Evolutionary conservation across 805 yeast genomes (phyloP).

Genomic region (Schwanniomyces sp.): DNA sequence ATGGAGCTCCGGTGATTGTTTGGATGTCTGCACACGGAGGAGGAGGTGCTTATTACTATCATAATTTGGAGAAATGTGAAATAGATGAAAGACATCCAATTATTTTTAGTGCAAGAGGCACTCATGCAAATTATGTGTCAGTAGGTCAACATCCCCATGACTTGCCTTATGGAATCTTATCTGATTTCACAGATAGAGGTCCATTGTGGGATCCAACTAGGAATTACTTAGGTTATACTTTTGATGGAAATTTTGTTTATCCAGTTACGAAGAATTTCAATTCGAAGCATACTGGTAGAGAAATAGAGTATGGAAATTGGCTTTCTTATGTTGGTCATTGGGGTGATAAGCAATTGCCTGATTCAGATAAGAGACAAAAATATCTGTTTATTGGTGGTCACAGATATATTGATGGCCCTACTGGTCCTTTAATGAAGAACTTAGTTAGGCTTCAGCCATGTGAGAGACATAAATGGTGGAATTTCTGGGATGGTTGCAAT

Average conservation of each 20-base stretch:
- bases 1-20: constrained; percentile 75
- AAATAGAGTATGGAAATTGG: constrained; percentile 67
- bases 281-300: constrained; percentile 52
- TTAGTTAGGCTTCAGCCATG: constrained; percentile 70
- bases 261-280: constrained; percentile 42
- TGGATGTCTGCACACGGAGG: constrained; percentile 99
- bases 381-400: constrained; percentile 85
- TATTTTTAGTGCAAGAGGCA: constrained; percentile 89
- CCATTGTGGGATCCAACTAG: constrained; percentile 91
- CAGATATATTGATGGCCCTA: constrained; percentile 90
- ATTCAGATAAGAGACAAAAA: constrained; percentile 74
- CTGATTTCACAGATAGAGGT: constrained; percentile 94
- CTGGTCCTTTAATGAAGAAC: constrained; percentile 84
- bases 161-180: constrained; percentile 84
- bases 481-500: constrained; percentile 79
- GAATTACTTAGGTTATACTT: constrained; percentile 80
- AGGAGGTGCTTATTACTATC: constrained; percentile 82
- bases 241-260: constrained; percentile 56
- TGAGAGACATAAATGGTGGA: constrained; percentile 91
- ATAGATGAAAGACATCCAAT: constrained; percentile 56
- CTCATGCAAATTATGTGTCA: constrained; percentile 96
- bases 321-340: constrained; percentile 77
- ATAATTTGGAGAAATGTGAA: constrained; percentile 68
- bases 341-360: constrained; percentile 78
- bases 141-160: constrained; percentile 97